These are phyloP conservation scores for Populus hybrid DNA, from an alignment of 441 rosid genomes.

Conservation along the genomic window DNA sequence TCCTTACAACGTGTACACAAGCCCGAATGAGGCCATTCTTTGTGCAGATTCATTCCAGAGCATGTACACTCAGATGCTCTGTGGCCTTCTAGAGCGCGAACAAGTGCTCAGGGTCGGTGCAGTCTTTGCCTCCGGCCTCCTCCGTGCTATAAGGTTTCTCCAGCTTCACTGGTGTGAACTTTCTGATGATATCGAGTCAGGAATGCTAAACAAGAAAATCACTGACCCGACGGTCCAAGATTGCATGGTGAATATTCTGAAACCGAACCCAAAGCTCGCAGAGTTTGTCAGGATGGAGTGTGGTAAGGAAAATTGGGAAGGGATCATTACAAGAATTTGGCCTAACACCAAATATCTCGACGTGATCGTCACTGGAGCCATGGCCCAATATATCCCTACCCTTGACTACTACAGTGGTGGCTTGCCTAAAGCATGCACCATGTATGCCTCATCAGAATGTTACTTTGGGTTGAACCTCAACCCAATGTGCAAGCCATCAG, in stretches of 20 bases:
- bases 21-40: constrained; percentile 89
- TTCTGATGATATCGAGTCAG: constrained; percentile 56
- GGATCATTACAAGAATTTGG: constrained; percentile 76
- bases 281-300: constrained; percentile 50
- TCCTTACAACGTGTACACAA: constrained; percentile 77
- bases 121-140: constrained; percentile 82
- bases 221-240: constrained; percentile 43
- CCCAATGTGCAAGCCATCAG: constrained; percentile 77
- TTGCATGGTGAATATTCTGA: constrained; percentile 38
- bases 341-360: constrained; percentile 84
- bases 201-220: constrained; percentile 41
- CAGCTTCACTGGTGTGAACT: constrained; percentile 69
- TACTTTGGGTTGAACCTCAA: constrained; percentile 88
- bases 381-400: constrained; percentile 92
- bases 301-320: constrained; percentile 56
- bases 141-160: constrained; percentile 86
- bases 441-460: constrained; percentile 94
- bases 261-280: constrained; percentile 53
- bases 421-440: constrained; percentile 77
- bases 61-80: constrained; percentile 89
- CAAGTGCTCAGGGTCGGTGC: constrained; percentile 83
- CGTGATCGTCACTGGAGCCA: constrained; percentile 91
- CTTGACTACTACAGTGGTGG: constrained; percentile 78
- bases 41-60: constrained; percentile 88
- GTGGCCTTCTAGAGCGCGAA: constrained; percentile 68